These are phyloP conservation scores for Rhizopus microsporus DNA, from an alignment of 371 early-diverging fungal species.

Conservation along the genomic window DNA sequence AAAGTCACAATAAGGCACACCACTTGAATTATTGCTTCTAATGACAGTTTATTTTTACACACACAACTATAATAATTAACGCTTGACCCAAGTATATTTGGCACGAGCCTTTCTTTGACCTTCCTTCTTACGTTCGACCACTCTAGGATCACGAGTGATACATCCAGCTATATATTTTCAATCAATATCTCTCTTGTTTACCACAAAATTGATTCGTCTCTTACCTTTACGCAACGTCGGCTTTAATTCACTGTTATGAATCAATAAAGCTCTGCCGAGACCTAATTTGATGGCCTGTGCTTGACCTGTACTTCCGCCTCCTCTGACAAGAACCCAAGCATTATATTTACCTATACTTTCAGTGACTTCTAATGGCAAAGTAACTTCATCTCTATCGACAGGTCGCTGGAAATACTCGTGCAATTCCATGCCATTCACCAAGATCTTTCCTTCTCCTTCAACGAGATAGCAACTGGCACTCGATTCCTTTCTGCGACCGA, in stretches of 20 bases:
- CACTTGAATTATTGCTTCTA: no score
- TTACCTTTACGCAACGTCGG: constrained; percentile 65
- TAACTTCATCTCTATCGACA: constrained; percentile 67
- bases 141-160: constrained; percentile 80
- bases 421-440: constrained; percentile 84
- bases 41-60: no score
- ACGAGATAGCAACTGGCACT: constrained; percentile 80
- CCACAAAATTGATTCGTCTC: not conserved
- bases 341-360: constrained; percentile 75
- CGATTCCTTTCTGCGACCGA: constrained; percentile 87
- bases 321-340: constrained; percentile 83
- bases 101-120: constrained; percentile 94
- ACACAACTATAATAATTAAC: constrained; percentile 10
- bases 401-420: constrained; percentile 74
- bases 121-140: constrained; percentile 97
- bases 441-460: constrained; percentile 74
- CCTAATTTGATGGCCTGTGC: constrained; percentile 88
- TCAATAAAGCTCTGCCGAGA: constrained; percentile 76
- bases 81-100: constrained; percentile 84
- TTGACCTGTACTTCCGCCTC: constrained; percentile 91
- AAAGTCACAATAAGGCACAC: no score
- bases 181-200: not conserved
- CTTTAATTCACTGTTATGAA: constrained; percentile 67
- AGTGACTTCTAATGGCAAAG: constrained; percentile 77
- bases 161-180: constrained; percentile 60